Evolutionary conservation across 2,329 filamentous ascomycete species (phyloP).

Genomic region (Lasiodiplodia citricola): DNA sequence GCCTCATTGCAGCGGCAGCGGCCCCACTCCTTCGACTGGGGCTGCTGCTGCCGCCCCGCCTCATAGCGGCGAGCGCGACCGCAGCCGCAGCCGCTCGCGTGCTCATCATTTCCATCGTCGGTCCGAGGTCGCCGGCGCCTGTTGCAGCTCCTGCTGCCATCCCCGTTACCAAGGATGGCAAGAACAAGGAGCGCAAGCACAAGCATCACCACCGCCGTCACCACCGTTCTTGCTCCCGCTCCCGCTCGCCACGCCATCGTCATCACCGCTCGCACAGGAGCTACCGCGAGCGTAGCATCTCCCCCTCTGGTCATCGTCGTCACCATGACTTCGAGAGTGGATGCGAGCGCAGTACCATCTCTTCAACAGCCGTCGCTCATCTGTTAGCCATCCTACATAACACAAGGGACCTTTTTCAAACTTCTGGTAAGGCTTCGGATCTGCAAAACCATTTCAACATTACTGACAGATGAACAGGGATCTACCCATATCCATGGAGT

Average conservation of each 20-base stretch:
- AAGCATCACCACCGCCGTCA: constrained; percentile 15
- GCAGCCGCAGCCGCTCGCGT: no score
- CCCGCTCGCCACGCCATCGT: constrained; percentile 1
- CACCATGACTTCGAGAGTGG: background rate
- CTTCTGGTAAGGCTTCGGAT: no score
- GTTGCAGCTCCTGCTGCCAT: background rate
- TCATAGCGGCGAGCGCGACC: no score
- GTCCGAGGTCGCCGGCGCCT: background rate
- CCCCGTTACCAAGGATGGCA: background rate
- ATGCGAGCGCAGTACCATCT: background rate
- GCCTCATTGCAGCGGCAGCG: no score
- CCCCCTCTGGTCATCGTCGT: background rate
- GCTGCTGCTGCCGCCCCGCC: no score
- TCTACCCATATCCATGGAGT: no score
- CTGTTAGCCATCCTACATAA: no score
- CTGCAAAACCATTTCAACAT: no score
- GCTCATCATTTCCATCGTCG: background rate
- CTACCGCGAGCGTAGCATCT: background rate
- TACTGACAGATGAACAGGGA: no score
- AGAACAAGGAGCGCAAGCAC: constrained; percentile 1
- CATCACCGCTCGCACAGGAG: background rate
- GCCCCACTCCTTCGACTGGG: no score
- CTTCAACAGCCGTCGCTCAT: no score
- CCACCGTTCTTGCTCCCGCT: constrained; percentile 1
- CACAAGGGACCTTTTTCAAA: accelerated